Base-by-base conservation (phyloP, 345 rosid species). In the Brassica cretica region DNA sequence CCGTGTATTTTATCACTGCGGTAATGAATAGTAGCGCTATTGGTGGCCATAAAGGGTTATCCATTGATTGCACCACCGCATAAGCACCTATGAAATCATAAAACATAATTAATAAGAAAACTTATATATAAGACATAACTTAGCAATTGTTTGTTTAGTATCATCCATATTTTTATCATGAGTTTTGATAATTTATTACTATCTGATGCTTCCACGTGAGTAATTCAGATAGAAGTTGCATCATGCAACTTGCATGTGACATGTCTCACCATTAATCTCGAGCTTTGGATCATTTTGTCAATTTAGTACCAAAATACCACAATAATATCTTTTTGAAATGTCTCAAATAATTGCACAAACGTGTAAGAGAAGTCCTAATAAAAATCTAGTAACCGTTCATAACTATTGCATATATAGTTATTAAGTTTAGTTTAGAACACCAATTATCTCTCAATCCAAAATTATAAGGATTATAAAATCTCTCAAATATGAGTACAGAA, bases 1-100 rank as follows among this genome's bases (percentile, higher is more conserved):
- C 88, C 0, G 27, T 77, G 58, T 77, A 86, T 32, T 85, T 88
- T n/a, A 80, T 64, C 14, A 78, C 49, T 27, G 88, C 94, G 2
- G 67, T 80, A 1, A 81, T 9, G n/a, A 88, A 77, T 64, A 86
- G 53, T 0, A 76, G 79, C 25, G 68, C 15, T 30, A 58, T 74
- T 3, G 85, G 63, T 5, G 25, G 60, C 63, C 82, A 68, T 24
- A 78, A 61, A 0, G 10, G 63, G 5, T 72, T 71, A 25, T 76
- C 60, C 44, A 84, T 3, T 10, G 82, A 83, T 62, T 71, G 61
- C 32, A 77, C 33, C 71, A 76, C 82, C 33, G 89, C 82, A 44
- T 82, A 88, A 6, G 24, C 53, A 8, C 88, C 79, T 2, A 59
- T 8, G 3, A 7, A 7, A 18, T 59, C 32, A 59, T 59, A 9